Percentiles rank a stretch among this genome's conserved stretches.
phyloP scores from a whole-genome alignment of 805 yeast genomes.

The Zygosaccharomyces gambellarensis region DNA sequence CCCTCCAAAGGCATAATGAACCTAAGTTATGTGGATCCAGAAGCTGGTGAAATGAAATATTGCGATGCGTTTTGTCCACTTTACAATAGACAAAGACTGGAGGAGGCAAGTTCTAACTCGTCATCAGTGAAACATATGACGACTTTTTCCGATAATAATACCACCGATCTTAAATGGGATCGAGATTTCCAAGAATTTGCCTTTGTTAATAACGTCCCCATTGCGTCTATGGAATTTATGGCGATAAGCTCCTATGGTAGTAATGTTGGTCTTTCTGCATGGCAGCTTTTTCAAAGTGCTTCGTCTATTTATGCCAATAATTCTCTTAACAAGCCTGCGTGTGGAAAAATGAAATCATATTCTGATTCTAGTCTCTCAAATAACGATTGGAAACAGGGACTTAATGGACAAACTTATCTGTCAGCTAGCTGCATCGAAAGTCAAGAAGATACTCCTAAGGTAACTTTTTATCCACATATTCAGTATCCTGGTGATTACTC shows the following conservation, averaged over 20 bases:
- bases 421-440: slow-evolving; percentile 33
- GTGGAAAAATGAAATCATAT: slow-evolving; percentile 35
- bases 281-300: slow-evolving; percentile 58
- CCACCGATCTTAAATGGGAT: slow-evolving; percentile 36
- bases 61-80: slow-evolving; percentile 94
- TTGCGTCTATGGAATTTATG: slow-evolving; percentile 57
- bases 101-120: slow-evolving; percentile 18
- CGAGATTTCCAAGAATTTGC: slow-evolving; percentile 72
- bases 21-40: slow-evolving; percentile 75
- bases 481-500: slow-evolving; percentile 71
- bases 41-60: slow-evolving; percentile 45
- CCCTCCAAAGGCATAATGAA: slow-evolving; percentile 92
- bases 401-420: slow-evolving; percentile 30
- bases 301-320: slow-evolving; percentile 69
- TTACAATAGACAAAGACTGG: slow-evolving; percentile 38
- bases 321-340: slow-evolving; percentile 61
- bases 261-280: slow-evolving; percentile 64
- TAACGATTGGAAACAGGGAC: slow-evolving; percentile 32
- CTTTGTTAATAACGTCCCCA: slow-evolving; percentile 62
- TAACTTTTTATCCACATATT: slow-evolving; percentile 60
- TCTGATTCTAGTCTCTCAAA: slow-evolving; percentile 30
- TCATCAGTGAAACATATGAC: slow-evolving; percentile 7
- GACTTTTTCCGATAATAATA: slow-evolving; percentile 26
- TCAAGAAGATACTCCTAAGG: slow-evolving; percentile 33
- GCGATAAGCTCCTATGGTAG: slow-evolving; percentile 65